phyloP scores from a whole-genome alignment of 331 rosid species.

The Malus hybrid region DNA sequence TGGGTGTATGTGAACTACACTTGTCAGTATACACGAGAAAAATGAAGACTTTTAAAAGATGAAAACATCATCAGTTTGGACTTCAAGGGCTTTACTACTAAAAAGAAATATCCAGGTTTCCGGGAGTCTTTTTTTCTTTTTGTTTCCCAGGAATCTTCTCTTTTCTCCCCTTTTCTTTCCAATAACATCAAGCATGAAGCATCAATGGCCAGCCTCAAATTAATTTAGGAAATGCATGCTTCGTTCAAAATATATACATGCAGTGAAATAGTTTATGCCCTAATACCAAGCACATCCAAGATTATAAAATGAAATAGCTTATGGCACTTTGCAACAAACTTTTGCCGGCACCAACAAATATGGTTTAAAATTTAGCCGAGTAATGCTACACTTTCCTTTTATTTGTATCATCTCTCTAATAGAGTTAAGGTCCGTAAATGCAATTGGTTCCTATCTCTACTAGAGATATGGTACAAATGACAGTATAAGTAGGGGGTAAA shows the following conservation, averaged over 20 bases:
- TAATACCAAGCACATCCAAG: no score
- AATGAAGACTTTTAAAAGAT: neutral
- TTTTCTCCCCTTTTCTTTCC: neutral
- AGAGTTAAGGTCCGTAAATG: no score
- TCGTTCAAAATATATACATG: neutral
- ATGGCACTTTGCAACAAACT: neutral
- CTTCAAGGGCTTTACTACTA: no score
- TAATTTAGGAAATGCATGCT: neutral
- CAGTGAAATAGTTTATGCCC: neutral
- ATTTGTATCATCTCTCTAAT: no score
- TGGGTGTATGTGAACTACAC: neutral
- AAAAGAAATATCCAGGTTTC: constrained; percentile 1
- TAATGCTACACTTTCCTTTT: no score
- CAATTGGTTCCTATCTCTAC: no score
- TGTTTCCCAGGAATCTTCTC: constrained; percentile 16
- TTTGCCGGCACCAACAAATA: neutral
- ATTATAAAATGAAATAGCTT: no score
- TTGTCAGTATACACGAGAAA: neutral
- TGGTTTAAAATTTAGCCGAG: neutral
- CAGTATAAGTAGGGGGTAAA: no score
- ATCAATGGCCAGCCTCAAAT: neutral
- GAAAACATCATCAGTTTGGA: no score
- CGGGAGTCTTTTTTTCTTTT: constrained; percentile 4
- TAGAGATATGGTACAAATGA: no score
- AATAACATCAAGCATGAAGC: neutral